Percentiles rank a stretch among this genome's conserved stretches.
These are phyloP conservation scores for Fistulinella staudtii DNA, from an alignment of 1,284 basidiomycete genomes.

Conservation along the genomic window DNA sequence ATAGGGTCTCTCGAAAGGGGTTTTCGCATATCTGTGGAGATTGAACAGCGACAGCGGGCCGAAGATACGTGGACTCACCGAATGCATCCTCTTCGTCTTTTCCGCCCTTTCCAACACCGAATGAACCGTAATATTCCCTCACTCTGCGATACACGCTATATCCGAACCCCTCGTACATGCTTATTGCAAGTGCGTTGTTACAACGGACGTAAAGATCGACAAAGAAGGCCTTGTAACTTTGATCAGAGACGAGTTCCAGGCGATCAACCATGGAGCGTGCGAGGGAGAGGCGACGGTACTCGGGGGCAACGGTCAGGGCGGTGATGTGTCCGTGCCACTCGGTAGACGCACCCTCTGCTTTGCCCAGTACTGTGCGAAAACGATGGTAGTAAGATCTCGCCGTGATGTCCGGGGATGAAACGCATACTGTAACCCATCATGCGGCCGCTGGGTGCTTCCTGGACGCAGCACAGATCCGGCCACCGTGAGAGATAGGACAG, in stretches of 20 bases:
- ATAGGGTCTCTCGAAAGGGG: conserved; percentile 64
- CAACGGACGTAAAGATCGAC: conserved; percentile 91
- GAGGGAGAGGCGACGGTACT: conserved; percentile 81
- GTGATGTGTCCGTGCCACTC: conserved; percentile 93
- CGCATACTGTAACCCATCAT: conserved; percentile 83
- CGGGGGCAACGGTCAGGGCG: conserved; percentile 86
- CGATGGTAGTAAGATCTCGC: conserved; percentile 4
- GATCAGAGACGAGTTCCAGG: conserved; percentile 79
- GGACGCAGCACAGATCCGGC: conserved; percentile 84
- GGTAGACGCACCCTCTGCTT: conserved; percentile 67
- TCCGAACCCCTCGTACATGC: conserved; percentile 83
- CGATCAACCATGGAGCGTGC: conserved; percentile 79
- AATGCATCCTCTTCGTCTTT: conserved; percentile 88
- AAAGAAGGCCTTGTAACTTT: conserved; percentile 75
- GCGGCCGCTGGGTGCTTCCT: conserved; percentile 73
- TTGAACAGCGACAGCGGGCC: conserved; percentile 6
- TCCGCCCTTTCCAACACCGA: conserved; percentile 63
- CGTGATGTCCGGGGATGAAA: conserved; percentile 6
- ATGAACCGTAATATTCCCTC: conserved; percentile 79
- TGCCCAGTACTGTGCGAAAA: conserved; percentile 66
- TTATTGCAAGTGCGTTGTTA: conserved; percentile 71
- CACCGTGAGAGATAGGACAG: conserved; percentile 82
- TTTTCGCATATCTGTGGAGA: conserved; percentile 78
- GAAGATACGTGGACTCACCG: conserved; percentile 53
- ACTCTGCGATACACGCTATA: conserved; percentile 87